A percentile compares a stretch with the other conserved stretches of the same genome.
Conservation (phyloP, 139 green algal genomes). For the Nannochloris sp. region DNA sequence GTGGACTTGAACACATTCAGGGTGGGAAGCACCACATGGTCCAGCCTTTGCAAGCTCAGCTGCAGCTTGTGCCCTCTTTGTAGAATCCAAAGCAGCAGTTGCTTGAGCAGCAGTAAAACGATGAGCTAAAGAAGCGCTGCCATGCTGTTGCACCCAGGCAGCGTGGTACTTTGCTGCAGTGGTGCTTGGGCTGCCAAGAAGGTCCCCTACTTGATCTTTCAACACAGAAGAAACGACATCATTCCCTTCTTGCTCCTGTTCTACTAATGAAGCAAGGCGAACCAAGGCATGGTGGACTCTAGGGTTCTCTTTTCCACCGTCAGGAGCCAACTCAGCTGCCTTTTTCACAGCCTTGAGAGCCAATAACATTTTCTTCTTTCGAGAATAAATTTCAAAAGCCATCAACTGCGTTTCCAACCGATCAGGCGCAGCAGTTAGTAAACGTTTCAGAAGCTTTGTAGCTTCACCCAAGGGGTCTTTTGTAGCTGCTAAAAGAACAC, state of each 20-base stretch:
- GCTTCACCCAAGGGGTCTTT: conserved; percentile 81
- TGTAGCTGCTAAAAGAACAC: conserved; percentile 59
- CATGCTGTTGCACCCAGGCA: conserved; percentile 29
- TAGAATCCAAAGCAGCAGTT: conserved; percentile 25
- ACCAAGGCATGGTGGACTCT: conserved; percentile 57
- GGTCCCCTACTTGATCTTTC: conserved; percentile 29
- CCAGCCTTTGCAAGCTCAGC: conserved; percentile 5
- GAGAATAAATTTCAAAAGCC: conserved; percentile 63
- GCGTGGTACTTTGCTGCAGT: conserved; percentile 28
- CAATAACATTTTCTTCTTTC: conserved; percentile 63
- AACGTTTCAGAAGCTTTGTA: conserved; percentile 66
- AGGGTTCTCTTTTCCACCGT: conserved; percentile 36
- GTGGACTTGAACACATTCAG: conserved; percentile 32
- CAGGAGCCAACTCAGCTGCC: conserved; percentile 38
- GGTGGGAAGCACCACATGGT: conserved; percentile 10
- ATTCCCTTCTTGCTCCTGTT: not conserved
- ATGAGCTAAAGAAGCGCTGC: conserved; percentile 27
- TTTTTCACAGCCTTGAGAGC: conserved; percentile 64
- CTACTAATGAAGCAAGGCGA: conserved; percentile 34
- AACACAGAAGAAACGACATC: conserved; percentile 19
- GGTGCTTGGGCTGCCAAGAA: conserved; percentile 30
- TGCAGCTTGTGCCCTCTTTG: conserved; percentile 6
- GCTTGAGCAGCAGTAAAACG: conserved; percentile 39
- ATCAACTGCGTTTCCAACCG: conserved; percentile 50
- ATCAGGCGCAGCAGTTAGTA: conserved; percentile 46